Percentiles rank a stretch among this genome's conserved stretches.
These are phyloP conservation scores for Metschnikowia reukaufii DNA, from an alignment of 805 yeast species.

Conservation along the genomic window DNA sequence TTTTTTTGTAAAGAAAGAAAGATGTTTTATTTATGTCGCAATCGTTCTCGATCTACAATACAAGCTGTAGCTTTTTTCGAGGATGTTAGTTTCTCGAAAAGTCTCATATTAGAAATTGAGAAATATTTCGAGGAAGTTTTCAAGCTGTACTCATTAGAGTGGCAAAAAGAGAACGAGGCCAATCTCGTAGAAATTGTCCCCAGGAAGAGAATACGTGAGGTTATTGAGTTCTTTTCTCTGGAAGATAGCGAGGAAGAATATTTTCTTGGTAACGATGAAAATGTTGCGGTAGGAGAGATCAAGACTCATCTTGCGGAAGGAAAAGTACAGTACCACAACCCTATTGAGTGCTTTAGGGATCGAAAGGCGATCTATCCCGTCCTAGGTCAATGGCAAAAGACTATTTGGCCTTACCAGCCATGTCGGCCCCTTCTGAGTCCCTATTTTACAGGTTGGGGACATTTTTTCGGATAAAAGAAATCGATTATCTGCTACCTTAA, in stretches of 20 bases:
- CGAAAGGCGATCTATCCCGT: neutral
- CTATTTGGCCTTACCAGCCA: too few relatives aligned
- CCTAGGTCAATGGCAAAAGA: too few relatives aligned
- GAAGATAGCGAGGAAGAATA: slow-evolving; percentile 4
- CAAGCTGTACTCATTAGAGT: neutral
- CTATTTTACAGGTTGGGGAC: neutral
- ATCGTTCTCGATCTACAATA: too few relatives aligned
- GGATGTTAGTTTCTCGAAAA: neutral
- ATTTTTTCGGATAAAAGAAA: neutral
- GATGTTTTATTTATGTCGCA: slow-evolving; percentile 6
- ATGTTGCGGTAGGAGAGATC: neutral
- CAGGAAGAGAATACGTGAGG: too few relatives aligned
- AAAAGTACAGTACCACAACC: neutral
- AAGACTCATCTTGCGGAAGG: neutral
- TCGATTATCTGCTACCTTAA: neutral
- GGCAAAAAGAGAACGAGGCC: neutral
- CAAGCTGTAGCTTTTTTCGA: neutral
- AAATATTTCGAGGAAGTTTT: slow-evolving; percentile 1
- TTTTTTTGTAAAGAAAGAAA: too few relatives aligned
- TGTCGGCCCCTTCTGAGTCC: too few relatives aligned
- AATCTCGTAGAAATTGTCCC: too few relatives aligned
- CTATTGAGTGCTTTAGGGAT: neutral
- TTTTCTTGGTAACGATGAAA: slow-evolving; percentile 3
- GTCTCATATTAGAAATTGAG: neutral
- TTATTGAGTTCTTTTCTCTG: too few relatives aligned